Evolutionary conservation across 2,329 filamentous ascomycete genomes (phyloP), one percentile per base, ranked within the genome.

Genomic region (Fusarium zealandicum): DNA sequence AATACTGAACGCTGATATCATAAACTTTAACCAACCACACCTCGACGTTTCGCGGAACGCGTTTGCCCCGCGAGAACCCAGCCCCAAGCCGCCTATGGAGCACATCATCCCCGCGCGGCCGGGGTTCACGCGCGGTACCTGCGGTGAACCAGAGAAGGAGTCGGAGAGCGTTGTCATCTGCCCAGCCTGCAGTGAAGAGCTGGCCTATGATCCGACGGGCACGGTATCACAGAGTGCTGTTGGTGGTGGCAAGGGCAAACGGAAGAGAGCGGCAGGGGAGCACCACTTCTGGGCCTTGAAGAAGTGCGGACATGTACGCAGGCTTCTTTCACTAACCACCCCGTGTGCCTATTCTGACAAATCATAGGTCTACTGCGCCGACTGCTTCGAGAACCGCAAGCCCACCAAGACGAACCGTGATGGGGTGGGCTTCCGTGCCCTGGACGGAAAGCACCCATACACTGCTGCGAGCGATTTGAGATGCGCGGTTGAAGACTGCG

Each of bases 241-340:
- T 12, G 54, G 56, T 4, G 53, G 57, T 10, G 51, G 61, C 0
- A 74, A 66, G 59, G 59, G 59, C 4, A 80, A 76, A 32, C 75
- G 76, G 40, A 86, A 82, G 66, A 64, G 71, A 28, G 76, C 80
- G 16, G 74, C 78, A 6, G 82, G 80, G 17, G 92, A 96, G 73
- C 87, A 90, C 69, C 90, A 96, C 67, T 93, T 98, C 58, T 98
- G 93, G 92, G 89, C 95, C 1, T 82, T 95, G 30, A 96, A 93
- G 74, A 82, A 82, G 44, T 99, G 95, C 72, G 95, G 95, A 61
- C 95, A 99, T 77, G 95, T 98, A 82, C 69, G 80, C 14, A 6
- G 14, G 5, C n/a, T 35, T 22, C 32, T 6, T 35, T 25, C 18
- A 9, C 18, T 39, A 31, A 22, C 25, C 38, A 33, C 13, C 25